Conservation (phyloP, 495 filamentous ascomycete genomes). For the Lasiosphaeria hispida region DNA sequence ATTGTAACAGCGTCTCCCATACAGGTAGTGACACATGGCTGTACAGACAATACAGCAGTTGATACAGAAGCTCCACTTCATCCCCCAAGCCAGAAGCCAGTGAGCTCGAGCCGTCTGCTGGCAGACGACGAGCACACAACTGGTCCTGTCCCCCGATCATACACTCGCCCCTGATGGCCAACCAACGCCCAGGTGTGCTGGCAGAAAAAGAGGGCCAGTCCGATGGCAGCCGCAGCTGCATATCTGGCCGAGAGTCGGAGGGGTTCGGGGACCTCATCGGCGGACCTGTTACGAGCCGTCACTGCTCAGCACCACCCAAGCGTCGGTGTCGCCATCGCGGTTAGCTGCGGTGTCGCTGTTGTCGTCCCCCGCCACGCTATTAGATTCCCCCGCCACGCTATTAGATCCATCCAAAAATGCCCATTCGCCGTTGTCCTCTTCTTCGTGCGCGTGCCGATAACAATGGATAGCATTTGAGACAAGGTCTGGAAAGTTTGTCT, state of each 20-base stretch:
- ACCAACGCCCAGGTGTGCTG: conserved; percentile 8
- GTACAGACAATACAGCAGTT: conserved; percentile 8
- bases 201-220: conserved; percentile 35
- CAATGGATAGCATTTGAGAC: background rate
- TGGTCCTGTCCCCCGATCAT: background rate
- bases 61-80: background rate
- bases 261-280: conserved; percentile 36
- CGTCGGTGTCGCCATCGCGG: conserved; percentile 2
- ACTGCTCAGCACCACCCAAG: conserved; percentile 35
- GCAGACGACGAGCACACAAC: conserved; percentile 24
- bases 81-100: background rate
- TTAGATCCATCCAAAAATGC: conserved; percentile 15
- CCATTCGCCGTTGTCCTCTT: conserved; percentile 14
- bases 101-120: conserved; percentile 19
- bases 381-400: background rate
- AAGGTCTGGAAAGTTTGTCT: background rate
- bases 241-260: conserved; percentile 29
- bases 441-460: background rate
- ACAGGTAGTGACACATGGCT: background rate
- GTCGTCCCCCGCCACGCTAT: background rate
- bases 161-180: too few species aligned
- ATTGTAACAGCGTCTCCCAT: background rate
- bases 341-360: conserved; percentile 2
- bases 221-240: conserved; percentile 28
- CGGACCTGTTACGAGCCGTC: conserved; percentile 52